Evolutionary conservation across 2,329 filamentous ascomycete species (phyloP).

Genomic region (Harringtonia aguacate): DNA sequence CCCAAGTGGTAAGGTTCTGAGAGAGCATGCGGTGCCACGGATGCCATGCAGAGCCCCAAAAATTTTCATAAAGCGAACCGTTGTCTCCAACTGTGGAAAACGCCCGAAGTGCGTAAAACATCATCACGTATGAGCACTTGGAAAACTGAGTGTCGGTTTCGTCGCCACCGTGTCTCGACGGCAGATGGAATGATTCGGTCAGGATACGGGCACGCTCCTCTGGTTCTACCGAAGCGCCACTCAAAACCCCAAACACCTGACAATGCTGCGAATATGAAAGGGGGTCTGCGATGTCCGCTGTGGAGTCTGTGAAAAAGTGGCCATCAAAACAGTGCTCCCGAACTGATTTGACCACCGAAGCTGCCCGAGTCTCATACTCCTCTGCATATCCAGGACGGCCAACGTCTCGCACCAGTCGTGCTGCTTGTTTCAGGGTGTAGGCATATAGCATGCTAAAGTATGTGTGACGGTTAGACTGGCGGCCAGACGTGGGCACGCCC

Average conservation of each 20-base stretch:
- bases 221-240: constrained; percentile 16
- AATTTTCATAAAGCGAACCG: constrained; percentile 19
- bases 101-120: constrained; percentile 27
- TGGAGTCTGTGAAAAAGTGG: constrained; percentile 18
- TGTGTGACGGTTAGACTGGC: constrained; percentile 24
- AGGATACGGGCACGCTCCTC: constrained; percentile 16
- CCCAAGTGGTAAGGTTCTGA: constrained; percentile 28
- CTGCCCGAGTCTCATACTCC: constrained; percentile 20
- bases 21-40: constrained; percentile 26
- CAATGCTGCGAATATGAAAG: constrained; percentile 22
- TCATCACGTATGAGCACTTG: constrained; percentile 26
- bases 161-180: constrained; percentile 3
- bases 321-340: constrained; percentile 22
- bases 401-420: constrained; percentile 19
- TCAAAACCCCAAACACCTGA: constrained; percentile 24
- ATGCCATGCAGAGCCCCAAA: constrained; percentile 20
- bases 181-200: constrained; percentile 13
- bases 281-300: constrained; percentile 15
- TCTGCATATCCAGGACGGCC: constrained; percentile 20
- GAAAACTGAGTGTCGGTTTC: constrained; percentile 14
- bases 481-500: constrained; percentile 26
- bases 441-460: constrained; percentile 29
- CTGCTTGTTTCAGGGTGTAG: constrained; percentile 22
- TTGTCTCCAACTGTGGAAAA: constrained; percentile 18
- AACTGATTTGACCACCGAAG: constrained; percentile 15